Evolutionary conservation across 305 asterid species (phyloP).

Genomic region (Ilex paraguariensis): DNA sequence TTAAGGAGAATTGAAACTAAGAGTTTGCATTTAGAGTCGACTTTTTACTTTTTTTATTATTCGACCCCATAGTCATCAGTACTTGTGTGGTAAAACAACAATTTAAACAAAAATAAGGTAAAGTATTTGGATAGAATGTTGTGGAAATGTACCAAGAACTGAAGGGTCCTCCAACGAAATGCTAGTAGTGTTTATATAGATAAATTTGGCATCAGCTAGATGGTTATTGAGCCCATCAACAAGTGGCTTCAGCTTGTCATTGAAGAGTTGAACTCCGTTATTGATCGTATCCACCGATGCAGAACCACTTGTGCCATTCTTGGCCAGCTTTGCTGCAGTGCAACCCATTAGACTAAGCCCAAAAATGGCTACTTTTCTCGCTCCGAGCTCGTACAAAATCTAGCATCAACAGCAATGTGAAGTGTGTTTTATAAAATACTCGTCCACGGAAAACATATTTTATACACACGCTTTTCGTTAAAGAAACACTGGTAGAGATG

Average conservation of each 20-base stretch:
- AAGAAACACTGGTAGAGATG: too few species aligned
- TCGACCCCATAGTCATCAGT: too few species aligned
- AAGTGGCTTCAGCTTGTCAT: constrained; percentile 23
- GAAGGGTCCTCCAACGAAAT: constrained; percentile 25
- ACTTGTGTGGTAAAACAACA: too few species aligned
- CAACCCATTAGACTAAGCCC: constrained; percentile 48
- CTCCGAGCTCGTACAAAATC: constrained; percentile 38
- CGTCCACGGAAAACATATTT: too few species aligned
- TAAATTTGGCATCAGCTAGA: constrained; percentile 32
- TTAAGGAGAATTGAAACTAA: too few species aligned
- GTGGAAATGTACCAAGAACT: constrained; percentile 14
- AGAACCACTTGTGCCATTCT: constrained; percentile 15
- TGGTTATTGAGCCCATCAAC: constrained; percentile 25
- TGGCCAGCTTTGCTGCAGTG: constrained; percentile 25
- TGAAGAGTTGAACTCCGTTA: constrained; percentile 23
- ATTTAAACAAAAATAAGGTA: too few species aligned
- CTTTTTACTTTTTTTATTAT: too few species aligned
- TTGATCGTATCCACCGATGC: constrained; percentile 35
- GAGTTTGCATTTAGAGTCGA: too few species aligned
- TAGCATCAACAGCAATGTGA: constrained; percentile 3
- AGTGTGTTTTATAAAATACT: too few species aligned
- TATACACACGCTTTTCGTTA: too few species aligned
- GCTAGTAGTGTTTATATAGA: constrained; percentile 25
- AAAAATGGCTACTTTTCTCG: constrained; percentile 48
- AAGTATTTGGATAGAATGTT: too few species aligned